phyloP scores from a whole-genome alignment of 2,329 filamentous ascomycete species.

The Penicillium sp. region DNA sequence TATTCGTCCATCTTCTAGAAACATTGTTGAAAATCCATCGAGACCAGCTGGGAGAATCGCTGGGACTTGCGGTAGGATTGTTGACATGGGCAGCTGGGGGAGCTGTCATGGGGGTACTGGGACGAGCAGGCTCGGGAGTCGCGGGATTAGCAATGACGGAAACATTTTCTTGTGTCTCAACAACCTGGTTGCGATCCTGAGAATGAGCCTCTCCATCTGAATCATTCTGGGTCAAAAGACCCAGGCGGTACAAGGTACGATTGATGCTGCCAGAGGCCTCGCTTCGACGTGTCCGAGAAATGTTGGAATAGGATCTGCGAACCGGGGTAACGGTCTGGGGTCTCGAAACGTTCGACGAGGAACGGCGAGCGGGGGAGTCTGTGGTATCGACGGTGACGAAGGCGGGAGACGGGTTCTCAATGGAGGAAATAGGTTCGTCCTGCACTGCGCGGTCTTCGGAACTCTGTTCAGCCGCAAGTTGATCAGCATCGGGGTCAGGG shows the following conservation, averaged over 20 bases:
- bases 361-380: background rate
- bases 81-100: slow-evolving; percentile 1
- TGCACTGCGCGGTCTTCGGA: background rate
- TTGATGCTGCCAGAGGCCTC: slow-evolving; percentile 32
- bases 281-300: slow-evolving; percentile 26
- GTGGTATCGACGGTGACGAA: background rate
- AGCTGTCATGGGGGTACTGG: slow-evolving; percentile 1
- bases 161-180: background rate
- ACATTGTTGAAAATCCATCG: slow-evolving; percentile 17
- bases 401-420: slow-evolving; percentile 5
- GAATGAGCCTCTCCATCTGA: background rate
- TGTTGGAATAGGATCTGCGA: slow-evolving; percentile 31
- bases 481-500: too few relatives aligned
- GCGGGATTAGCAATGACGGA: background rate
- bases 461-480: background rate
- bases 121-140: background rate
- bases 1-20: slow-evolving; percentile 15
- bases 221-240: slow-evolving; percentile 30
- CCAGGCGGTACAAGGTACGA: slow-evolving; percentile 32
- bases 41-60: slow-evolving; percentile 1
- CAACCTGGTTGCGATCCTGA: background rate
- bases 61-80: slow-evolving; percentile 2
- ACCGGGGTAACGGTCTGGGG: too few relatives aligned
- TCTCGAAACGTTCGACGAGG: too few relatives aligned
- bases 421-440: background rate